Percentiles rank a stretch among this genome's conserved stretches.
Evolutionary conservation across 2,329 filamentous ascomycete species (phyloP).

Genomic region (Pseudogymnoascus sp.): DNA sequence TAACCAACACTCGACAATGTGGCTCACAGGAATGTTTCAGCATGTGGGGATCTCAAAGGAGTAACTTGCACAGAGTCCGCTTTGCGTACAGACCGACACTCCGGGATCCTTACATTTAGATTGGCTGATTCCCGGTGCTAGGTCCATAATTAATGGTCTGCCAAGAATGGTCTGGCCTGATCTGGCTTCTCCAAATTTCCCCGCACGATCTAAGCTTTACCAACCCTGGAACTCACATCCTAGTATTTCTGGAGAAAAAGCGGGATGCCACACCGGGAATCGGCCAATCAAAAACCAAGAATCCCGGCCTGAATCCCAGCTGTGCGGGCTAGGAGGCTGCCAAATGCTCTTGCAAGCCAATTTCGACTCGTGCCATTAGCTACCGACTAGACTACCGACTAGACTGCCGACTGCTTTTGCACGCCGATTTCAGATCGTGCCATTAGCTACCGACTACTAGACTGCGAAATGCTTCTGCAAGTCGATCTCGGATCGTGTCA

Average conservation of each 20-base stretch:
- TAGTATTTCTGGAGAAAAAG: neutral
- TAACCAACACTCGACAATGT: neutral
- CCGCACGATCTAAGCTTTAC: neutral
- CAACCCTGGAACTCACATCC: neutral
- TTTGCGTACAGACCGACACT: neutral
- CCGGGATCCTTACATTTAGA: neutral
- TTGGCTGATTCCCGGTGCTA: neutral
- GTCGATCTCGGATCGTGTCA: neutral
- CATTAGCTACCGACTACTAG: neutral
- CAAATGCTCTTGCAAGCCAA: neutral
- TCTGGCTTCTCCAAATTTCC: neutral
- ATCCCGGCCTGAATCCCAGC: neutral
- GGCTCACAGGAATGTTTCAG: too few species aligned
- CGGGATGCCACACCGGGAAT: neutral
- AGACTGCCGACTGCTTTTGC: neutral
- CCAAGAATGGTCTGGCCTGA: neutral
- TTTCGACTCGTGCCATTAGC: neutral
- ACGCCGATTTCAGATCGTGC: neutral
- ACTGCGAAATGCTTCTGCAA: neutral
- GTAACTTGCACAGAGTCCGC: neutral
- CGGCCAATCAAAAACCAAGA: neutral
- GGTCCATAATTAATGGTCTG: neutral
- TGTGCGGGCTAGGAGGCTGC: neutral
- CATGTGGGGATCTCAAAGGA: neutral
- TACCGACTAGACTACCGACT: too few species aligned